Conservation (phyloP, 2,329 filamentous ascomycete species). For the Clonostachys sp. region DNA sequence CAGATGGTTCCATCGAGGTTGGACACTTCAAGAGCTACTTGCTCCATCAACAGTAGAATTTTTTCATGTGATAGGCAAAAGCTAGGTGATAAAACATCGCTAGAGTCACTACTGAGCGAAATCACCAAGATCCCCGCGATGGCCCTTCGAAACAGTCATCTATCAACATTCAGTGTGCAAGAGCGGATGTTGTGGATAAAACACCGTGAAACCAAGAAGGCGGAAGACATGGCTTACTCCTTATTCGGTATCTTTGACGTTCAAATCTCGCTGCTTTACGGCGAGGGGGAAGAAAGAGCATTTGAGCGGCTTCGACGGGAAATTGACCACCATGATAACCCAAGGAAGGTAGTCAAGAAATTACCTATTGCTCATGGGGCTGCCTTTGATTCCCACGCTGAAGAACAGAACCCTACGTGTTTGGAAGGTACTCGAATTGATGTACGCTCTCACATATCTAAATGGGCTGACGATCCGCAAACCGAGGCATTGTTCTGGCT, state of each 20-base stretch:
- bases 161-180: no score
- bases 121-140: no score
- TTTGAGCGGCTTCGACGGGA: no score
- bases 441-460: background rate
- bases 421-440: background rate
- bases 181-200: no score
- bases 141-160: no score
- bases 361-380: background rate
- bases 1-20: constrained; percentile 3
- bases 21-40: constrained; percentile 1
- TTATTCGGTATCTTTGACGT: no score
- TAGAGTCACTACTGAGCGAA: background rate
- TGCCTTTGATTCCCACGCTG: constrained; percentile 6
- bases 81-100: background rate
- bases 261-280: no score
- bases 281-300: no score
- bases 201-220: no score
- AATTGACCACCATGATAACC: no score
- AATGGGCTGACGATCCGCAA: background rate
- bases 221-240: no score
- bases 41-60: constrained; percentile 2
- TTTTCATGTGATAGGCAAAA: background rate
- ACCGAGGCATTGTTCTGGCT: constrained; percentile 1
- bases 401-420: constrained; percentile 2
- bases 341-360: background rate